These are phyloP conservation scores for Phytophthora cryptogea DNA, from an alignment of 352 stramenopile species.

Conservation along the genomic window DNA sequence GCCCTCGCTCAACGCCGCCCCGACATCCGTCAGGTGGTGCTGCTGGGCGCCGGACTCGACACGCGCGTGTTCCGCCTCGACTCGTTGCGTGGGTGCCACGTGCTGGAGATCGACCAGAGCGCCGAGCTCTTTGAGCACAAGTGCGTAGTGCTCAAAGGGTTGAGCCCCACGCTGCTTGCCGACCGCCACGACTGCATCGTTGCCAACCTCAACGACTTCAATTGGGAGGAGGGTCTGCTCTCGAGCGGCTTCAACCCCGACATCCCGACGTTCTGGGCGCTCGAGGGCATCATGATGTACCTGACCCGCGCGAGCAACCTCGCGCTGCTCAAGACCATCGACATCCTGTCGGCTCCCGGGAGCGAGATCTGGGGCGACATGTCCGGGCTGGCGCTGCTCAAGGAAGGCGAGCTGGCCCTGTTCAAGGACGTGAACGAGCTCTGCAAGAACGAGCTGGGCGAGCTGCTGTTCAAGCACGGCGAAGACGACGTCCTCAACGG, in stretches of 20 bases:
- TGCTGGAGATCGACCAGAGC: slow-evolving; percentile 58
- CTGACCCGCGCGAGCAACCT: slow-evolving; percentile 41
- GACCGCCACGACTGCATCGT: slow-evolving; percentile 48
- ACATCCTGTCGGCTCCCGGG: slow-evolving; percentile 46
- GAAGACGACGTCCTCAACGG: slow-evolving; percentile 51
- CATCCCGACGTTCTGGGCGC: slow-evolving; percentile 55
- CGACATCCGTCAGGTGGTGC: slow-evolving; percentile 54
- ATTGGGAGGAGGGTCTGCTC: slow-evolving; percentile 47
- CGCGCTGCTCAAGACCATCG: slow-evolving; percentile 54
- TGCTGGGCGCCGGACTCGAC: slow-evolving; percentile 56
- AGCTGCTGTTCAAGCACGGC: slow-evolving; percentile 45
- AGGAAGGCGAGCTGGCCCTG: slow-evolving; percentile 25
- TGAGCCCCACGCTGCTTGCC: slow-evolving; percentile 35
- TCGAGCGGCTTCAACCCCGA: slow-evolving; percentile 47
- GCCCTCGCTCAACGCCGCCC: slow-evolving; percentile 39
- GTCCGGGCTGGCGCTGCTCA: slow-evolving; percentile 21
- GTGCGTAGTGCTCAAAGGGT: slow-evolving; percentile 33
- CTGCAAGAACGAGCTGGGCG: slow-evolving; percentile 46
- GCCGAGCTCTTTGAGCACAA: slow-evolving; percentile 54
- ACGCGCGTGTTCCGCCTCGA: slow-evolving; percentile 55
- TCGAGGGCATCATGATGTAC: slow-evolving; percentile 63
- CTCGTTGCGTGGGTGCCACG: slow-evolving; percentile 38
- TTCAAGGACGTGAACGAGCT: slow-evolving; percentile 43
- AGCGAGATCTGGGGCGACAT: slow-evolving; percentile 65
- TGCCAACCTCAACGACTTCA: slow-evolving; percentile 54